Evolutionary conservation across 345 rosid species (phyloP), one percentile per base, ranked within the genome.

Genomic region (Turnera subulata): DNA sequence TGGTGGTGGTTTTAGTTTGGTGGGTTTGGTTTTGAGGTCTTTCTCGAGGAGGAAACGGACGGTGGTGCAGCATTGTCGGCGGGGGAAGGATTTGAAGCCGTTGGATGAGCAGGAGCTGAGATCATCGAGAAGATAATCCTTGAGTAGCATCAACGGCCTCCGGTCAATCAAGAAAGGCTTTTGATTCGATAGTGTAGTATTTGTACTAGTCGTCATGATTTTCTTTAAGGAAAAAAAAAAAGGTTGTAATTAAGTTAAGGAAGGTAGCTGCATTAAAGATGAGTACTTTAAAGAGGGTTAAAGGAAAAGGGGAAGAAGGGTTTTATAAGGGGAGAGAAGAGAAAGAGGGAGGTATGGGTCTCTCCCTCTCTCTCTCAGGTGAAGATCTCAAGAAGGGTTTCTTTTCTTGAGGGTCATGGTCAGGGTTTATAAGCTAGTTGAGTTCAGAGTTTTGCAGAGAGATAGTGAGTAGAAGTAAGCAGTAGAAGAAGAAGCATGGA

Each of bases 51-150:
- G 86, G 59, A 84, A 83, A 33, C 87, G 74, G 77, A 84, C 73
- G 58, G 86, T 77, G 51, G 82, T 58, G 74, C 89, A 84, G 59
- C 82, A 61, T 59, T 74, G 85, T 21, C 78, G 81, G 58, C 93
- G 95, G 38, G 98, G 89, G 52, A 83, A 84, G 10, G 98, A 84
- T 59, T 84, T 83, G 79, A 92, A 92, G 50, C 93, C 93, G 64
- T 71, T 80, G 66, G 98, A 92, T 60, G 98, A 89, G 66, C 96
- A 86, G 6, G 98, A 86, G 47, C 93, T 79, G 42, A 82, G 72
- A 75, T 92, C 95, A 48, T 89, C 93, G 11, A 58, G 63, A 44
- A 92, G 84, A 46, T 77, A 84, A 63, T 92, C 98, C 78, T 82
- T 86, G 32, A 92, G n/a, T n/a, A n/a, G 79, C 90, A 78, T 67